These are phyloP conservation scores for Tolypocladium paradoxum DNA, from an alignment of 2,329 filamentous ascomycete species.

Conservation along the genomic window DNA sequence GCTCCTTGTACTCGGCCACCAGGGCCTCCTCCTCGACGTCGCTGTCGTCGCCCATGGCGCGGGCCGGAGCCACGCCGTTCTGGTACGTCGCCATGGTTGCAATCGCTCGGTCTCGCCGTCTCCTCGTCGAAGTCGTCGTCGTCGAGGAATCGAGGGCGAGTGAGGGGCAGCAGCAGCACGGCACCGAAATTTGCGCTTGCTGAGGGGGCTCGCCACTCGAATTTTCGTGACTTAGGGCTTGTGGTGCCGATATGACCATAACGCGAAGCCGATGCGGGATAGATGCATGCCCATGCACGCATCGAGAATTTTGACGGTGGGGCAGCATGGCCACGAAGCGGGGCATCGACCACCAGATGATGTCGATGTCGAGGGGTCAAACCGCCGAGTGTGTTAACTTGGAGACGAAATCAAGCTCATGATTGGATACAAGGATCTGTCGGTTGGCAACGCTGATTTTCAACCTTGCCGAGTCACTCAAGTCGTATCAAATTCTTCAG, in stretches of 20 bases:
- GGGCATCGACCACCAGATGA: constrained; percentile 9
- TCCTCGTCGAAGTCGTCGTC: constrained; percentile 14
- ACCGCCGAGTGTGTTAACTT: not conserved
- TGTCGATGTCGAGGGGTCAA: not conserved
- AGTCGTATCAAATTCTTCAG: not conserved
- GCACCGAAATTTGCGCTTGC: constrained; percentile 24
- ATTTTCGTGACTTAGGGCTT: constrained; percentile 30
- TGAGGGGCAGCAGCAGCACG: constrained; percentile 15
- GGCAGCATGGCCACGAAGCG: constrained; percentile 12
- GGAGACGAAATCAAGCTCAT: not conserved
- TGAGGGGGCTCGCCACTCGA: constrained; percentile 16
- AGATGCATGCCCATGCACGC: constrained; percentile 17
- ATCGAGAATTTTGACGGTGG: constrained; percentile 12
- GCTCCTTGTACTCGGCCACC: constrained; percentile 91
- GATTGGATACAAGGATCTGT: not conserved
- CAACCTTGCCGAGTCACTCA: not conserved
- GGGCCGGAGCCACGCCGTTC: constrained; percentile 49
- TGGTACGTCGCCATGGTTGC: constrained; percentile 49
- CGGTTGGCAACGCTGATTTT: not conserved
- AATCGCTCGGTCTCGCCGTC: constrained; percentile 16
- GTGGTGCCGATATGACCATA: constrained; percentile 21
- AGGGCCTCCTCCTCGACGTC: constrained; percentile 94
- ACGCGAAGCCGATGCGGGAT: constrained; percentile 7
- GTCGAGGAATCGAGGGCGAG: constrained; percentile 9
- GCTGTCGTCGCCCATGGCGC: constrained; percentile 66